These are phyloP conservation scores for Tetrahymena borealis DNA, from an alignment of 73 alveolate species.

Conservation along the genomic window DNA sequence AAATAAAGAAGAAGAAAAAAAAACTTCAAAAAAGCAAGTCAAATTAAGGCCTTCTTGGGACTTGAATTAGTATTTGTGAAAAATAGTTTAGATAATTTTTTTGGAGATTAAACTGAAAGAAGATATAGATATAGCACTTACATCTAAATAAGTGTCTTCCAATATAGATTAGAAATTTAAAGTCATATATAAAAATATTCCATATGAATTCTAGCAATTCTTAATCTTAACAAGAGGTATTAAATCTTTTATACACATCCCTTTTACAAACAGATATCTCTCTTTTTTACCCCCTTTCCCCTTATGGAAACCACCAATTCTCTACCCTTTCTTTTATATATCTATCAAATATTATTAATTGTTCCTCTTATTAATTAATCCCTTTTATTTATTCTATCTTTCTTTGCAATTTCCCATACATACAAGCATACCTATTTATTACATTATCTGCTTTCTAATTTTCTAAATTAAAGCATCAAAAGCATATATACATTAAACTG, in stretches of 20 bases:
- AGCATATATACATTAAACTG: too few relatives aligned
- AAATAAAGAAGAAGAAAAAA: neutral
- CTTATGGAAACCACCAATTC: too few relatives aligned
- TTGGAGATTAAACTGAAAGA: slow-evolving; percentile 2
- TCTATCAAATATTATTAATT: too few relatives aligned
- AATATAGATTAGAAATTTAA: neutral
- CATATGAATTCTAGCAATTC: neutral
- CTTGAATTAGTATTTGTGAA: neutral
- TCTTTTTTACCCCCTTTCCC: too few relatives aligned
- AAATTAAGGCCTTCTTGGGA: slow-evolving; percentile 3
- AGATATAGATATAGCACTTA: neutral
- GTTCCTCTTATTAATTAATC: too few relatives aligned
- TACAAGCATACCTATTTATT: too few relatives aligned
- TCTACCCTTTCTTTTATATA: too few relatives aligned
- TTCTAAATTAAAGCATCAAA: too few relatives aligned
- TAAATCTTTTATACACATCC: neutral
- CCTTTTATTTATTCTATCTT: too few relatives aligned
- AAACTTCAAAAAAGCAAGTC: slow-evolving; percentile 1
- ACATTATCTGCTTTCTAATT: too few relatives aligned
- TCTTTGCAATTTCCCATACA: too few relatives aligned
- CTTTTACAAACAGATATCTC: too few relatives aligned
- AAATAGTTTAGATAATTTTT: neutral
- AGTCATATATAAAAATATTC: neutral
- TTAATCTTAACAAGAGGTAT: neutral
- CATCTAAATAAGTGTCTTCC: neutral